phyloP scores from a whole-genome alignment of 1,284 basidiomycete genomes.

The Gomphus sp. region DNA sequence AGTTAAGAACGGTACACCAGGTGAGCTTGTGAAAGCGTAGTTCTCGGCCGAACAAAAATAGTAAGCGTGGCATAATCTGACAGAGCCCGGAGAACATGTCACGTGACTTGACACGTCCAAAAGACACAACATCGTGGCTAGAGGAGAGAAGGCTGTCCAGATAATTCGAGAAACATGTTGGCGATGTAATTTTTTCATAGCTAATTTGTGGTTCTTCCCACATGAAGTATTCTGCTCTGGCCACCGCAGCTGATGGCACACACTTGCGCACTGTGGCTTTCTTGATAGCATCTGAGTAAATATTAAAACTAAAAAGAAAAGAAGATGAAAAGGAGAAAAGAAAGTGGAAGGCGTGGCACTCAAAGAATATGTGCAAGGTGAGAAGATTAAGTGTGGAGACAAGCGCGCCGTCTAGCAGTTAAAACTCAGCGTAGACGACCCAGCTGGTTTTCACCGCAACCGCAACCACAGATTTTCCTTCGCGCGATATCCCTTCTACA shows the following conservation, averaged over 20 bases:
- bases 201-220: neutral
- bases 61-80: slow-evolving; percentile 6
- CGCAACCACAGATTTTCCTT: slow-evolving; percentile 9
- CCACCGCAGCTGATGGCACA: neutral
- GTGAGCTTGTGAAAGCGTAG: too few relatives aligned
- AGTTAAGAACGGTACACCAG: too few relatives aligned
- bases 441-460: neutral
- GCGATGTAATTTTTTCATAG: neutral
- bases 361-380: neutral
- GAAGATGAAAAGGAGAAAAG: too few relatives aligned
- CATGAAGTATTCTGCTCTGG: neutral
- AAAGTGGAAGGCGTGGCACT: neutral
- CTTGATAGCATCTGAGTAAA: neutral
- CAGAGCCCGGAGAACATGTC: slow-evolving; percentile 13
- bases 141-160: neutral
- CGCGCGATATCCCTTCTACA: slow-evolving; percentile 7
- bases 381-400: neutral
- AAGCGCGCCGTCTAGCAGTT: neutral
- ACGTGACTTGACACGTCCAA: slow-evolving; percentile 20
- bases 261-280: neutral
- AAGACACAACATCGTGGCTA: neutral
- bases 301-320: neutral
- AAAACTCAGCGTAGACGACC: slow-evolving; percentile 13
- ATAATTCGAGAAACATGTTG: neutral
- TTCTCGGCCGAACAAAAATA: too few relatives aligned